A percentile compares a stretch with the other conserved stretches of the same genome.
phyloP scores from a whole-genome alignment of 2,329 filamentous ascomycete genomes.

The Talaromyces sp. region DNA sequence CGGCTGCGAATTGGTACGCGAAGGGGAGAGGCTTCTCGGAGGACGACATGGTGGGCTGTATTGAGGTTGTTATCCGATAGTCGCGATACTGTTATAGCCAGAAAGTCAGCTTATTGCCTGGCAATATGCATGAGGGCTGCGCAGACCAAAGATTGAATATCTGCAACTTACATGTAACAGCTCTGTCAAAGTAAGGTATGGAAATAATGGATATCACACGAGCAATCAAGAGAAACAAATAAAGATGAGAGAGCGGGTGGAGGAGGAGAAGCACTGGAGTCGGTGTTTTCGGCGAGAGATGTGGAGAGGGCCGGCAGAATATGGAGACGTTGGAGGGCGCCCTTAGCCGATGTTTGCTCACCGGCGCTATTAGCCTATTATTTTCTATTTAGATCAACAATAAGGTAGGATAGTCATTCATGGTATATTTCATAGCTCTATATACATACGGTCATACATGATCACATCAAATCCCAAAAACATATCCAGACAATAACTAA shows the following conservation, averaged over 20 bases:
- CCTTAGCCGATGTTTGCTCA: conserved; percentile 5
- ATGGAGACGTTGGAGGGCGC: background rate
- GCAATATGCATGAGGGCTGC: background rate
- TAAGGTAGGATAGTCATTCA: background rate
- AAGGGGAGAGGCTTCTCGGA: conserved; percentile 76
- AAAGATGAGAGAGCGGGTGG: background rate
- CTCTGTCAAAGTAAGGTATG: no score
- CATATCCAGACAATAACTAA: conserved; percentile 7
- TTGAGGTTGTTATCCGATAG: background rate
- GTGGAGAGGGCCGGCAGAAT: conserved; percentile 1
- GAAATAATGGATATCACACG: background rate
- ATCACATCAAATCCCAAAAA: conserved; percentile 1
- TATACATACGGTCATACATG: background rate
- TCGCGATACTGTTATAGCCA: background rate
- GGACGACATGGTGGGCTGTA: conserved; percentile 53
- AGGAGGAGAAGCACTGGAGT: background rate
- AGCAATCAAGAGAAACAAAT: conserved; percentile 1
- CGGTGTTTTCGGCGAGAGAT: background rate
- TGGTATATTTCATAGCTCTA: background rate
- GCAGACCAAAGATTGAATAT: no score
- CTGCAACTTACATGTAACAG: background rate
- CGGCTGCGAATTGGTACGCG: conserved; percentile 90
- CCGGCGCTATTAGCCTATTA: background rate
- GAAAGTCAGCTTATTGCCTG: background rate
- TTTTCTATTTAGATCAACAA: no score